phyloP scores from a whole-genome alignment of 768 basidiomycete species.

The Mycena epipterygia region DNA sequence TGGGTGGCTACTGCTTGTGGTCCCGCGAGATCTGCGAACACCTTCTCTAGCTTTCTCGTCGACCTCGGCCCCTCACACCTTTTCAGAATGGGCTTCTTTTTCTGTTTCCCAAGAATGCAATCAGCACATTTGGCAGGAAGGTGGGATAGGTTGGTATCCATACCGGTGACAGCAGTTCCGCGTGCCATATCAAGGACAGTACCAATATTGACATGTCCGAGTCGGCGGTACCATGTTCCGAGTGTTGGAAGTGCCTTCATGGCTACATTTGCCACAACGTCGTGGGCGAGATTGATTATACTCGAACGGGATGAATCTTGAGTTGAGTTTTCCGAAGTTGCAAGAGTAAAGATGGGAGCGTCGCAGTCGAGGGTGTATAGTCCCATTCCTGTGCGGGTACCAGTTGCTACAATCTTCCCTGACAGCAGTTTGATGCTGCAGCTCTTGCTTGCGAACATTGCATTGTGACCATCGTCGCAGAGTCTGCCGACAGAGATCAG shows the following conservation, averaged over 20 bases:
- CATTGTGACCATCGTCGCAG: slow-evolving; percentile 1
- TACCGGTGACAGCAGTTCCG: neutral
- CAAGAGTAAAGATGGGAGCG: neutral
- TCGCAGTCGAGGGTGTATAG: neutral
- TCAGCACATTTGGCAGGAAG: slow-evolving; percentile 9
- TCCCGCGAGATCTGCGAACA: slow-evolving; percentile 9
- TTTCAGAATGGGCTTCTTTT: neutral
- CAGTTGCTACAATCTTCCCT: neutral
- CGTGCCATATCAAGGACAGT: slow-evolving; percentile 14
- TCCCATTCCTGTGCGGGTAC: neutral
- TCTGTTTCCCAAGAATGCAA: slow-evolving; percentile 17
- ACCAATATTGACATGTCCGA: slow-evolving; percentile 12
- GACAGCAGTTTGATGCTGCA: neutral
- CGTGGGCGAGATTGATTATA: neutral
- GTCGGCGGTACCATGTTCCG: neutral
- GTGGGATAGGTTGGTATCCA: neutral
- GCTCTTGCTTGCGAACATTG: neutral
- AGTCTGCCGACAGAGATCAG: slow-evolving; percentile 8
- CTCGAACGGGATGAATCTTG: neutral
- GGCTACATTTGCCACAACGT: neutral
- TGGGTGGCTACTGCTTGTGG: neutral
- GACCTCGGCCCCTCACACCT: slow-evolving; percentile 1
- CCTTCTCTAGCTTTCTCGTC: neutral
- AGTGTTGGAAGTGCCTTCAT: neutral
- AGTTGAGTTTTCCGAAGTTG: neutral